Conservation (phyloP, 805 yeast genomes). For the Spencermartinsiella europaea region DNA sequence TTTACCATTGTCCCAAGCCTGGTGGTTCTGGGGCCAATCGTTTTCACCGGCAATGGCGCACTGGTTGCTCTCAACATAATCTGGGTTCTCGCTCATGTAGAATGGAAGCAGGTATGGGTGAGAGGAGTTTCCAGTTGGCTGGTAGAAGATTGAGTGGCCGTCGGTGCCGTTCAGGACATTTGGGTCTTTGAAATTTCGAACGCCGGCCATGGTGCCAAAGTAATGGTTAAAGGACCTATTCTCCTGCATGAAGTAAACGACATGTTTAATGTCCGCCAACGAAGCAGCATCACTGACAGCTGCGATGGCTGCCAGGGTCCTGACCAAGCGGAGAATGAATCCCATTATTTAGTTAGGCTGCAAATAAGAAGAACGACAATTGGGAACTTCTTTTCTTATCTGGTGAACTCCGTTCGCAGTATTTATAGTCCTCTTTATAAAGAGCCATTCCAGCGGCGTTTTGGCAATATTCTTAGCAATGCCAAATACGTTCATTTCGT, state of each 20-base stretch:
- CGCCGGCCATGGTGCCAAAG: constrained; percentile 24
- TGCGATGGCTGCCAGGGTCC: constrained; percentile 7
- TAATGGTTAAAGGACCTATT: constrained; percentile 24
- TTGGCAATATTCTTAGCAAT: too few species aligned
- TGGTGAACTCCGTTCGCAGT: too few species aligned
- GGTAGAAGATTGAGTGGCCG: constrained; percentile 16
- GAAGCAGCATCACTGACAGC: constrained; percentile 1
- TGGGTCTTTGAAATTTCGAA: constrained; percentile 25
- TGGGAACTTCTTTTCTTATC: too few species aligned
- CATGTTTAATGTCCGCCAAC: constrained; percentile 15
- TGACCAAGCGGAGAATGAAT: too few species aligned
- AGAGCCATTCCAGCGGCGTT: too few species aligned
- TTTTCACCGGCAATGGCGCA: constrained; percentile 21
- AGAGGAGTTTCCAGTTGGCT: constrained; percentile 11
- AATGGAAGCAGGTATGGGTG: constrained; percentile 18
- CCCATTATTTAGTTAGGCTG: too few species aligned
- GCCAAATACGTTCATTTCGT: too few species aligned
- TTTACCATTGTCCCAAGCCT: constrained; percentile 23
- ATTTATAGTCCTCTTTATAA: too few species aligned
- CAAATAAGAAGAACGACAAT: too few species aligned
- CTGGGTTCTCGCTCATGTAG: constrained; percentile 14
- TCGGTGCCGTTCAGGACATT: constrained; percentile 13
- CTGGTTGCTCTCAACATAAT: constrained; percentile 17
- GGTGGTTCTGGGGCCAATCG: constrained; percentile 22
- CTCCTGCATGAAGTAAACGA: constrained; percentile 24